Evolutionary conservation across 345 rosid genomes (phyloP), one percentile per base, ranked within the genome.

Genomic region (Salix dunnii): DNA sequence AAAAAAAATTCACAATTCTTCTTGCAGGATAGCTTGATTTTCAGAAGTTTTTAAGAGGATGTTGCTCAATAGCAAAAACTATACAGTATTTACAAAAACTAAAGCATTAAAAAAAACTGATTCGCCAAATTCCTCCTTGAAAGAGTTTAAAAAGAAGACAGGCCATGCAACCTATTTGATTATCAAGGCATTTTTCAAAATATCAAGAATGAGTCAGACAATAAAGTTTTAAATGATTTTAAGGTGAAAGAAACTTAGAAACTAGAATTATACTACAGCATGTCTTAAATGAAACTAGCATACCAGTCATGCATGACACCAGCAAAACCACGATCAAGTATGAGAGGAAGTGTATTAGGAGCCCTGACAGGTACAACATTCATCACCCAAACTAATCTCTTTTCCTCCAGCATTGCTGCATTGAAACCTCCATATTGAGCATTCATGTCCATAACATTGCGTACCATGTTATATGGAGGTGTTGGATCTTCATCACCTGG

Each of bases 381-480:
- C 99, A 96, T 96, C 68, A 92, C 90, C 99, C 99, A 96, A 35
- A 85, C 92, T 7, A 92, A 90, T 73, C 91, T 96, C 67, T 79
- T 78, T 79, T 89, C 90, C 71, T 94, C 97, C 77, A 87, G 74
- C 73, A 92, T 88, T 38, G 97, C 99, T 31, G 88, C 79, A 86
- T 92, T 92, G 53, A 96, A 81, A 60, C 90, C 93, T 70, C 99
- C 99, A 70, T 88, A 94, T 78, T 82, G 92, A 82, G 98, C 97
- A 86, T 89, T 92, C 99, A 96, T 92, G 86, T 94, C 99, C 97
- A 96, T 94, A 70, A 91, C 99, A 84, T 96, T 96, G 65, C 97
- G 97, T 75, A 96, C 81, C 98, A 96, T 94, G 87, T 94, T 91
- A 81, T 85, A 96, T 65, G 99, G 99, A 21, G 98, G 97, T 72